Percentiles rank a stretch among this genome's conserved stretches.
Conservation (phyloP, 73 alveolate species). For the Tetrahymena thermophila region DNA sequence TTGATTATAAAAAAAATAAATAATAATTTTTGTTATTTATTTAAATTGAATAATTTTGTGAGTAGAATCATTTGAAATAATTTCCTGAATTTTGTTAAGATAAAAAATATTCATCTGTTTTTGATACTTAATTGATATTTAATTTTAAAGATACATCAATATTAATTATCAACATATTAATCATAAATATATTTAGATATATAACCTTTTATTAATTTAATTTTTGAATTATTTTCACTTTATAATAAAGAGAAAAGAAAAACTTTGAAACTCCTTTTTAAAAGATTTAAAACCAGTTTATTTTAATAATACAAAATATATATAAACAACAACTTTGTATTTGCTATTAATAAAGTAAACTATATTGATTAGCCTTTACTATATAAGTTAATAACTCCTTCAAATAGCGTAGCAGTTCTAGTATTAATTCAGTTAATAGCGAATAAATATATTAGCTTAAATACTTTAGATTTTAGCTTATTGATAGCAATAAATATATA, state of each 20-base stretch:
- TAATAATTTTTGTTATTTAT: too few species aligned
- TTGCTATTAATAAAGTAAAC: background rate
- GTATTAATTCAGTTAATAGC: background rate
- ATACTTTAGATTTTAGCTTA: background rate
- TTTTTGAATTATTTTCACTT: background rate
- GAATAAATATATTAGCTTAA: background rate
- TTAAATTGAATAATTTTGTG: too few species aligned
- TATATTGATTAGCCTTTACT: background rate
- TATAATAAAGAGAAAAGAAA: background rate
- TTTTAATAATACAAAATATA: background rate
- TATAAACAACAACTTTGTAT: background rate
- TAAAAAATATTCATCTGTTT: background rate
- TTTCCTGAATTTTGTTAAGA: background rate
- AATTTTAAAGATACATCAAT: background rate
- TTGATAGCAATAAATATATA: too few species aligned
- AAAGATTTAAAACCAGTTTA: background rate
- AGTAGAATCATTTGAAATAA: background rate
- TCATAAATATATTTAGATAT: background rate
- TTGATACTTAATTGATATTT: background rate
- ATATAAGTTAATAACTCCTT: background rate
- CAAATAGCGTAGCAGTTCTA: background rate
- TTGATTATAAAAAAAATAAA: too few species aligned
- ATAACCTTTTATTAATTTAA: background rate
- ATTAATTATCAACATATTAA: too few species aligned
- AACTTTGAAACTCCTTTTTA: background rate